Conservation (phyloP, 768 basidiomycete species). For the Postia placenta region DNA sequence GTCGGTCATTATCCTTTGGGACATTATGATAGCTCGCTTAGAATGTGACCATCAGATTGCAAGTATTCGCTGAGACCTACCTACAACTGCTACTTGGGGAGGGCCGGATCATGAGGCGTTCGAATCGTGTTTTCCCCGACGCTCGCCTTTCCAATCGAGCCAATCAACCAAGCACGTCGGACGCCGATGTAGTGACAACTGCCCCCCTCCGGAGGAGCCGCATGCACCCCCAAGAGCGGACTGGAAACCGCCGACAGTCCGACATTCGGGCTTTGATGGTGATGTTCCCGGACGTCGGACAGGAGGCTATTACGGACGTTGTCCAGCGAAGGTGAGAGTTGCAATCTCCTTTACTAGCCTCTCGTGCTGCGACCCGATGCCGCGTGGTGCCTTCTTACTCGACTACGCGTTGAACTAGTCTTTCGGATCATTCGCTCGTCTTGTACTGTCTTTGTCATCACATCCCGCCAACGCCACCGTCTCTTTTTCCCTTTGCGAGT, state of each 20-base stretch:
- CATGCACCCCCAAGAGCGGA: slow-evolving; percentile 11
- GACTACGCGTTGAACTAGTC: too few species aligned
- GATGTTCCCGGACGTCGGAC: slow-evolving; percentile 80
- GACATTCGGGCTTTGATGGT: slow-evolving; percentile 69
- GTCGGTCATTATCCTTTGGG: slow-evolving; percentile 5
- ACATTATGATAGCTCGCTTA: background rate
- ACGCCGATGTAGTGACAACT: slow-evolving; percentile 63
- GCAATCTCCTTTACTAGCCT: background rate
- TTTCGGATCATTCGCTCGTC: too few species aligned
- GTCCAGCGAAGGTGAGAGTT: slow-evolving; percentile 71
- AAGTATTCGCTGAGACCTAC: slow-evolving; percentile 44
- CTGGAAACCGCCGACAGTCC: slow-evolving; percentile 58
- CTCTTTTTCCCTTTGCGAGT: background rate
- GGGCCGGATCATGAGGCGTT: slow-evolving; percentile 54
- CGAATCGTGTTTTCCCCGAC: slow-evolving; percentile 73
- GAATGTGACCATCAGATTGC: slow-evolving; percentile 27
- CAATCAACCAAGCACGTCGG: slow-evolving; percentile 21
- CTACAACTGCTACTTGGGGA: slow-evolving; percentile 66
- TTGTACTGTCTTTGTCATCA: too few species aligned
- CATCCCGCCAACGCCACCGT: background rate
- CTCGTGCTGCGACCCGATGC: background rate
- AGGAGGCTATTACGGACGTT: slow-evolving; percentile 69
- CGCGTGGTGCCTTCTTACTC: background rate
- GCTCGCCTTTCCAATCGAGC: slow-evolving; percentile 15
- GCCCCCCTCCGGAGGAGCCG: slow-evolving; percentile 38